phyloP scores from a whole-genome alignment of 352 stramenopile species.

The Pythium phragmiticola region DNA sequence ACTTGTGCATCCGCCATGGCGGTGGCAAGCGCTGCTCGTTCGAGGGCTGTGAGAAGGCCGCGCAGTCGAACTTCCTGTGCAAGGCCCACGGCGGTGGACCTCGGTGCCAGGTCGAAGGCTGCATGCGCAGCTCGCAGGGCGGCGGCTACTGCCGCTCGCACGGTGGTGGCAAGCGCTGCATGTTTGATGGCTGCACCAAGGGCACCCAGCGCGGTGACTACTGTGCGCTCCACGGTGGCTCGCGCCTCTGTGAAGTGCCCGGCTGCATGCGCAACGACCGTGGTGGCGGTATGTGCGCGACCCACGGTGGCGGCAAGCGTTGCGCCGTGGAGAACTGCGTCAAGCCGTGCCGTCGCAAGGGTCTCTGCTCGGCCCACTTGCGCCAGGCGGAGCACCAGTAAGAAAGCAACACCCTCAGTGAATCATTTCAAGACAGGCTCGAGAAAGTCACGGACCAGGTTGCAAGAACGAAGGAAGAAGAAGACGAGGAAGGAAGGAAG shows the following conservation, averaged over 20 bases:
- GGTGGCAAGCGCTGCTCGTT: conserved; percentile 80
- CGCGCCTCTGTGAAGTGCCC: conserved; percentile 73
- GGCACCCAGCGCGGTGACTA: conserved; percentile 85
- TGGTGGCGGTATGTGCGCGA: conserved; percentile 71
- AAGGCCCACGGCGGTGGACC: conserved; percentile 83
- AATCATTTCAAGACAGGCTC: conserved; percentile 22
- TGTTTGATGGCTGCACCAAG: conserved; percentile 82
- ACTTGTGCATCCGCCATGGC: conserved; percentile 86
- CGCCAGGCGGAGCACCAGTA: conserved; percentile 35
- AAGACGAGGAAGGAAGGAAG: conserved; percentile 2
- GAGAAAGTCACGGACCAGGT: conserved; percentile 32
- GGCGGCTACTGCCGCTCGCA: conserved; percentile 84
- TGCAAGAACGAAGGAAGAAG: conserved; percentile 19
- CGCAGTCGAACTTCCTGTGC: conserved; percentile 85
- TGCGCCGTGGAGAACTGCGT: conserved; percentile 64
- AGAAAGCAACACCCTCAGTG: conserved; percentile 3
- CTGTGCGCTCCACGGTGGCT: conserved; percentile 83
- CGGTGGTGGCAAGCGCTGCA: conserved; percentile 86
- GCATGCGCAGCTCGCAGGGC: conserved; percentile 71
- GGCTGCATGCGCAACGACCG: conserved; percentile 87
- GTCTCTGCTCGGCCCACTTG: conserved; percentile 80
- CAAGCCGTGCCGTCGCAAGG: conserved; percentile 80
- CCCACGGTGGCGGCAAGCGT: conserved; percentile 83
- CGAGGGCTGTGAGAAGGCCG: conserved; percentile 76
- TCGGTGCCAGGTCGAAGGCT: conserved; percentile 69